Percentiles rank a stretch among this genome's conserved stretches.
phyloP scores from a whole-genome alignment of 2,329 filamentous ascomycete genomes.

The Metarhizium rileyi region DNA sequence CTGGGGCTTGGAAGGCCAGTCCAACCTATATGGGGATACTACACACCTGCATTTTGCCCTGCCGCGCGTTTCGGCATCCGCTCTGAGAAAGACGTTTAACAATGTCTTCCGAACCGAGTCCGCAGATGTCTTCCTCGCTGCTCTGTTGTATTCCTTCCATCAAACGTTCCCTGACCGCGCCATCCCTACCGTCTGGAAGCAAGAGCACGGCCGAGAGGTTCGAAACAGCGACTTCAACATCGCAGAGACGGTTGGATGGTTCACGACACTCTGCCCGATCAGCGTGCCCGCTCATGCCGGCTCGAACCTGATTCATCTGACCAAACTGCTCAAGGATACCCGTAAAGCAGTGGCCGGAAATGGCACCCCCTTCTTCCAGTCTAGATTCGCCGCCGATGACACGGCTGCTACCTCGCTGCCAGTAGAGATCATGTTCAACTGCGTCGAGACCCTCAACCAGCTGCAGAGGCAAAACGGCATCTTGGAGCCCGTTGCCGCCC shows the following conservation, averaged over 20 bases:
- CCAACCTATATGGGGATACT: constrained; percentile 37
- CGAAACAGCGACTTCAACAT: constrained; percentile 39
- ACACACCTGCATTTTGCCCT: constrained; percentile 32
- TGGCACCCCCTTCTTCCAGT: constrained; percentile 40
- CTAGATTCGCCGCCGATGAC: constrained; percentile 29
- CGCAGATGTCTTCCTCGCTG: constrained; percentile 43
- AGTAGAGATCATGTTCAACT: constrained; percentile 50
- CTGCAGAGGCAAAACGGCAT: constrained; percentile 37
- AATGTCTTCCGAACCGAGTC: constrained; percentile 40
- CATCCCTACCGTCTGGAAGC: constrained; percentile 44
- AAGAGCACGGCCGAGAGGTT: constrained; percentile 38
- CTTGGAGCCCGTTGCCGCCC: constrained; percentile 35
- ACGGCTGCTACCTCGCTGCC: constrained; percentile 30
- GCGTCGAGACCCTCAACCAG: constrained; percentile 39
- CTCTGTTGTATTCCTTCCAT: constrained; percentile 44
- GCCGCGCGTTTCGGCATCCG: constrained; percentile 29
- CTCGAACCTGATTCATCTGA: constrained; percentile 39
- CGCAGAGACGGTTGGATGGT: constrained; percentile 50
- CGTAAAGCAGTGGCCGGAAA: constrained; percentile 33
- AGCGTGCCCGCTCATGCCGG: constrained; percentile 30
- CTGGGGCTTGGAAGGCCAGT: constrained; percentile 33
- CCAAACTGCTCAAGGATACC: constrained; percentile 44
- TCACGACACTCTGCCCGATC: constrained; percentile 46
- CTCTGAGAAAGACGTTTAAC: constrained; percentile 33
- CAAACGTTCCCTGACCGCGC: constrained; percentile 43